Evolutionary conservation across 2,329 filamentous ascomycete genomes (phyloP), one percentile per base, ranked within the genome.

Genomic region (Rachicladosporium sp.): DNA sequence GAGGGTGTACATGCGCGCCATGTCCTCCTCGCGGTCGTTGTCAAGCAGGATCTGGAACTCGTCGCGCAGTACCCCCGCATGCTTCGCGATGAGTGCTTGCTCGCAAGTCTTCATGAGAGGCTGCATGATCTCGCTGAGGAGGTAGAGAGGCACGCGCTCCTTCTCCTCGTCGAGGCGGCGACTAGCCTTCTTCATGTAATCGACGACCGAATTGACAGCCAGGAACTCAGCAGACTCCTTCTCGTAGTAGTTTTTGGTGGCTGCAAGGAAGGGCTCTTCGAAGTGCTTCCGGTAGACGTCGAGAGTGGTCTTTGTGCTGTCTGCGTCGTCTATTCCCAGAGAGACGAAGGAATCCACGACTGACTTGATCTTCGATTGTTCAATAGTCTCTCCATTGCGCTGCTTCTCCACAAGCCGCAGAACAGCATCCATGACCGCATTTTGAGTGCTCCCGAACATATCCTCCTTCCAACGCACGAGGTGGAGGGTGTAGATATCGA

Each of bases 151-250:
- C 7, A 98, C 91, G 19, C 91, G 84, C 57, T 89, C 85, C 65
- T 93, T 91, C 62, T 98, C 91, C 62, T 98, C 91, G 6, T 85
- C 77, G 44, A 98, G 66, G 27, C 91, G 80, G 32, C 77, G 66
- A 64, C 96, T 89, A 1, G 91, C 93, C 73, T 98, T 98, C 71
- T 96, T 96, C 91, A 98, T 96, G 65, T 96, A 98, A 58, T 98
- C 91, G 29, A 98, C 87, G 3, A 98, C 87, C 46, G 83, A 93
- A 60, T 98, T 98, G 61, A 96, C 89, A 8, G 87, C 84, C 27
- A 98, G 78, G 57, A 98, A 98, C 47, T 87, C 82, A 53, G 86
- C 85, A 12, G 91, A 96, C 61, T 98, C 93, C 34, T 82, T 79
- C 51, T 86, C 73, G 61, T 98, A 98, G 65, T 94, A 98, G 23